Evolutionary conservation across 108 stramenopile species (phyloP).

Genomic region (Nannochloropsis oceanica): DNA sequence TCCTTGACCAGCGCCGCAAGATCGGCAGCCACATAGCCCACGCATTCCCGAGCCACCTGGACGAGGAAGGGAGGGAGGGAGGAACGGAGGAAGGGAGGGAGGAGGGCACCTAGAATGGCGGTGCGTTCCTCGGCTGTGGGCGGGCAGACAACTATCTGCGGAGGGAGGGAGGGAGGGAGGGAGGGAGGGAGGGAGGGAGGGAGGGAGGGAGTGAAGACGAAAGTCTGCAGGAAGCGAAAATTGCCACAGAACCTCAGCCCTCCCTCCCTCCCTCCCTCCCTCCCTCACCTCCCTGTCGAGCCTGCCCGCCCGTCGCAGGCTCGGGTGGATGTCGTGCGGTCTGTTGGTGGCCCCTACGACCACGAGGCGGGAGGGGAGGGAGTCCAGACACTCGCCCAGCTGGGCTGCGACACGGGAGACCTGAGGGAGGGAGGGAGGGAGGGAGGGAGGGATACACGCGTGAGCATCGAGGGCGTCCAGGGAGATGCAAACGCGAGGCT

Average conservation of each 20-base stretch:
- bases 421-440: background rate
- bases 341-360: conserved; percentile 25
- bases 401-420: background rate
- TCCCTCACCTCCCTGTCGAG: conserved; percentile 39
- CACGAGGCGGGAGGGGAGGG: background rate
- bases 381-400: background rate
- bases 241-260: background rate
- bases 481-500: background rate
- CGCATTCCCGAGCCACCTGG: background rate
- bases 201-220: background rate
- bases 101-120: no score
- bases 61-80: background rate
- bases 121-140: background rate
- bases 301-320: conserved; percentile 83
- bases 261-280: background rate
- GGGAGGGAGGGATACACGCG: background rate
- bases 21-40: conserved; percentile 14
- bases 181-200: no score
- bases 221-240: background rate
- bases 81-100: background rate
- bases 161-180: background rate
- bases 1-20: conserved; percentile 13
- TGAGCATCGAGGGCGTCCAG: background rate
- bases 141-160: background rate
- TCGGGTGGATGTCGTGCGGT: conserved; percentile 47